A percentile compares a stretch with the other conserved stretches of the same genome.
These are phyloP conservation scores for Gonium pectorale DNA, from an alignment of 139 green algal genomes.

Conservation along the genomic window DNA sequence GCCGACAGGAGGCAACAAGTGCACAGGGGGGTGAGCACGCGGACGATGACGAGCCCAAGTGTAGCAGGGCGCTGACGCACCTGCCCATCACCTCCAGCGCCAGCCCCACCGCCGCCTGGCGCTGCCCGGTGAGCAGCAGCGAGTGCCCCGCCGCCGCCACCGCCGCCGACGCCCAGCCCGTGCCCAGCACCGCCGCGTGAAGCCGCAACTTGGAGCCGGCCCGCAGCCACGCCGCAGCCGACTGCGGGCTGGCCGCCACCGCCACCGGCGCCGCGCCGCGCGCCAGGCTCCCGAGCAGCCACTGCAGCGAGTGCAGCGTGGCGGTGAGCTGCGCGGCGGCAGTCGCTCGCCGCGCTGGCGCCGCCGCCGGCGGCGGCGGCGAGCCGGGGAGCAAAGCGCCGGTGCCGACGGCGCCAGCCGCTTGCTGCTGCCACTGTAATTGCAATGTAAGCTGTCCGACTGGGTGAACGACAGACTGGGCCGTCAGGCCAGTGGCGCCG, in stretches of 20 bases:
- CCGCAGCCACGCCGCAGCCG: constrained; percentile 12
- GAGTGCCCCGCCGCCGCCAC: constrained; percentile 25
- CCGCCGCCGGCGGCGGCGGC: too few relatives aligned
- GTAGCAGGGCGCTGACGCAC: too few relatives aligned
- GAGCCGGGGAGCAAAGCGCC: too few relatives aligned
- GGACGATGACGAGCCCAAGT: too few relatives aligned
- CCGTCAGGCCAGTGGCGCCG: too few relatives aligned
- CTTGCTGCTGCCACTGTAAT: too few relatives aligned
- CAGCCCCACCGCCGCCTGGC: constrained; percentile 22
- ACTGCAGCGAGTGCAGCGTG: constrained; percentile 11
- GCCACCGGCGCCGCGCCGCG: constrained; percentile 21
- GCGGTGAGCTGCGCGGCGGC: constrained; percentile 1
- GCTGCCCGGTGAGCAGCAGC: constrained; percentile 34
- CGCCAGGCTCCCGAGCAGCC: constrained; percentile 1
- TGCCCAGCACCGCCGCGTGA: constrained; percentile 13
- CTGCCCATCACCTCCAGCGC: constrained; percentile 40
- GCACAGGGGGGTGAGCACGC: too few relatives aligned
- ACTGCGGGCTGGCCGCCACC: constrained; percentile 1
- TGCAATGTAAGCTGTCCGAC: too few relatives aligned
- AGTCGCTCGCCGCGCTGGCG: neutral
- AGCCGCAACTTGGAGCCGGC: neutral
- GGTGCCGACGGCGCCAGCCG: too few relatives aligned
- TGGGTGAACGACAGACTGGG: too few relatives aligned
- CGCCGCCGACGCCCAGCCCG: neutral
- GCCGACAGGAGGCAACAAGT: too few relatives aligned